phyloP scores from a whole-genome alignment of 164 flowering plant genomes.

The Cinnamomum chago region DNA sequence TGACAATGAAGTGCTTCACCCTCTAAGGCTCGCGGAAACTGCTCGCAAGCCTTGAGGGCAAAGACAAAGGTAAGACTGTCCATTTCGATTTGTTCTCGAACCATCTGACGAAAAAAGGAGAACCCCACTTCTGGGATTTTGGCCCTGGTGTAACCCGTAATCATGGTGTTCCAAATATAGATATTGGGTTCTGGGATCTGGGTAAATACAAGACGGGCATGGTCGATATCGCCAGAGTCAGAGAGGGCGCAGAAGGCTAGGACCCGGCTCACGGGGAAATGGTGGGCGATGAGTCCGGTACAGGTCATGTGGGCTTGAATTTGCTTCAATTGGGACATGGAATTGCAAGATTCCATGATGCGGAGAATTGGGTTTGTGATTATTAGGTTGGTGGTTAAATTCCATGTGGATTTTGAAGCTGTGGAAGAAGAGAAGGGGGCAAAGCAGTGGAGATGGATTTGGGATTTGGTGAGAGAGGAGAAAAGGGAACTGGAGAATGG shows the following conservation, averaged over 20 bases:
- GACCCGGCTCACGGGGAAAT: conserved; percentile 56
- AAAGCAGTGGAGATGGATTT: neutral
- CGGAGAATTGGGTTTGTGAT: conserved; percentile 40
- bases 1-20: conserved; percentile 41
- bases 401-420: conserved; percentile 8
- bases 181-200: conserved; percentile 7
- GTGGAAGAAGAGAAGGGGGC: neutral
- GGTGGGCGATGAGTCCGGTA: conserved; percentile 45
- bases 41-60: conserved; percentile 49
- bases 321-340: conserved; percentile 55
- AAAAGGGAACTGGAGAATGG: neutral
- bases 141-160: conserved; percentile 39
- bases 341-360: conserved; percentile 47
- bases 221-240: conserved; percentile 26
- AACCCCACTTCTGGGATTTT: conserved; percentile 26
- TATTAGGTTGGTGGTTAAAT: conserved; percentile 9
- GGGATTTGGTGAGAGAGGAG: neutral
- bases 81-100: conserved; percentile 37
- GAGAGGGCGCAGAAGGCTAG: conserved; percentile 55
- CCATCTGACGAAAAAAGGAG: conserved; percentile 39
- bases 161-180: conserved; percentile 35
- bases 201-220: conserved; percentile 10
- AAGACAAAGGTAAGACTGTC: conserved; percentile 53
- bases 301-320: conserved; percentile 62
- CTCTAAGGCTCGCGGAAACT: conserved; percentile 13